These are phyloP conservation scores for Psidium guajava DNA, from an alignment of 345 rosid genomes.

Conservation along the genomic window DNA sequence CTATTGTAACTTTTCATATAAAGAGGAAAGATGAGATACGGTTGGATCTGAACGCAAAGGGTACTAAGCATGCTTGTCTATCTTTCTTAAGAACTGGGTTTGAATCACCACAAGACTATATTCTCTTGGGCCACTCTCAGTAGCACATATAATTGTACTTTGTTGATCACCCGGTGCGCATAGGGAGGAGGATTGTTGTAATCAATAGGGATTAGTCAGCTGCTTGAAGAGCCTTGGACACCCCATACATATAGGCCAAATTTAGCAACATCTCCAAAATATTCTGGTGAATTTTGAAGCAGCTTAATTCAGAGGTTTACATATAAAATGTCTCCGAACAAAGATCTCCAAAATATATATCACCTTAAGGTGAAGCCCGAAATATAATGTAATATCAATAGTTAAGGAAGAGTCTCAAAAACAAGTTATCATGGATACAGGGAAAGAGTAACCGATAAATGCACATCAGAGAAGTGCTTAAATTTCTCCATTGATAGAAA, in stretches of 20 bases:
- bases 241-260: background rate
- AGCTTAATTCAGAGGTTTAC: background rate
- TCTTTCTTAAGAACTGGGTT: background rate
- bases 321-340: background rate
- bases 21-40: background rate
- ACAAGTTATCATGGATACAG: background rate
- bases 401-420: background rate
- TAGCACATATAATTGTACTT: background rate
- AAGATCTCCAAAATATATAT: background rate
- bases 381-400: background rate
- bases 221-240: background rate
- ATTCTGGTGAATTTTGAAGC: background rate
- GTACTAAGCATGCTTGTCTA: background rate
- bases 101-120: background rate
- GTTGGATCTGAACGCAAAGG: background rate
- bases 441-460: background rate
- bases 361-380: background rate
- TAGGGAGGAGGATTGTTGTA: background rate
- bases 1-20: background rate
- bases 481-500: background rate
- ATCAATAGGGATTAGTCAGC: background rate
- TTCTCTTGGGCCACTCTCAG: background rate
- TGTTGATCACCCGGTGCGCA: background rate
- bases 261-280: background rate
- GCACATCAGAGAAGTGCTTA: background rate